Conservation (phyloP, 345 rosid species). For the Dovyalis caffra region DNA sequence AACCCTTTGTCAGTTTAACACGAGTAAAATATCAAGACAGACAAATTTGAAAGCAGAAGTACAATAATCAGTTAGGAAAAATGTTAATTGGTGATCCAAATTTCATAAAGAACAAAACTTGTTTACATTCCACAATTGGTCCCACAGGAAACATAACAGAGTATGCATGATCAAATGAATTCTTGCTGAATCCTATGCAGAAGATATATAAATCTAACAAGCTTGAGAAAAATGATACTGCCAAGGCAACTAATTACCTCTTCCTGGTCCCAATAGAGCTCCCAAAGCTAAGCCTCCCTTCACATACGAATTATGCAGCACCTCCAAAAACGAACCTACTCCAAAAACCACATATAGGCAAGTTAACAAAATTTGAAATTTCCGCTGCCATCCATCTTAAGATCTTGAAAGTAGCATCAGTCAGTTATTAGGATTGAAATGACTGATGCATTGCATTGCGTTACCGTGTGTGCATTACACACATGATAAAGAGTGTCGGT, state of each 20-base stretch:
- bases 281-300: conserved; percentile 80
- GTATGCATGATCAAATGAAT: background rate
- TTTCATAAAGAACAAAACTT: background rate
- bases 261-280: conserved; percentile 90
- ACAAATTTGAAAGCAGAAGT: conserved; percentile 4
- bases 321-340: conserved; percentile 67
- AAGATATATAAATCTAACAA: background rate
- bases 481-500: background rate
- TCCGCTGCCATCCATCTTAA: background rate
- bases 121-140: background rate
- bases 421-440: background rate
- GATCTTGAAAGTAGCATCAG: background rate
- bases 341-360: conserved; percentile 16
- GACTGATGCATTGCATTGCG: background rate
- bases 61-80: background rate
- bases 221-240: background rate
- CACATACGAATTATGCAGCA: conserved; percentile 76
- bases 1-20: background rate
- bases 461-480: background rate
- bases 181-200: background rate
- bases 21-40: background rate
- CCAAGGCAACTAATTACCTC: conserved; percentile 53
- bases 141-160: background rate
- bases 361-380: conserved; percentile 7
- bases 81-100: background rate